Base-by-base conservation (phyloP, 2,329 filamentous ascomycete species). In the Graphilbum fragrans region DNA sequence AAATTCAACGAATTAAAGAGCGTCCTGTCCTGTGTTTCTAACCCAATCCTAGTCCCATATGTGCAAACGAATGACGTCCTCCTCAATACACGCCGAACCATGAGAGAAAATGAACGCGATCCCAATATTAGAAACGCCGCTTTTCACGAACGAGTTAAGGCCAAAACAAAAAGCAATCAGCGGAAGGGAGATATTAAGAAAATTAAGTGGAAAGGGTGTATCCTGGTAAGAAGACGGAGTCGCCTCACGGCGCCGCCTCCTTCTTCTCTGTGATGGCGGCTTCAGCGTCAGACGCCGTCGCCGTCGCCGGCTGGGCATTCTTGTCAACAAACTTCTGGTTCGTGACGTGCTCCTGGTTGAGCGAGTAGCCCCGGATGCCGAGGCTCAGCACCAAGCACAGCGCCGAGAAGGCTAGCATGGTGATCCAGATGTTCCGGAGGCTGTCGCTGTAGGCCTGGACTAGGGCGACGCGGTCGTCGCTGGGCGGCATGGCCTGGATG, bases 401-500 rank as follows among this genome's bases (percentile, higher is more conserved):
- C 1, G 56, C 68, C 2, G 64, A 61, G 29, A 78, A 59, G 1
- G 58, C 73, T 23, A 67, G 62, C 53, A 72, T 65, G 25, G 74
- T 64, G 29, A 66, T 63, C 63, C 67, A 77, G 17, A 78, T 67
- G 35, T 67, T 66, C 43, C 60, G 63, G 50, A 78, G 52, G 35
- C 68, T 69, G 47, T 70, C 66, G 3, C 67, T 68, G 51, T 77
- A 78, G 11, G 66, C 43, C 20, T 32, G 2, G 35, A 46, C 20
- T 20, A 51, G 39, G 59, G 58, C 50, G 66, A 64, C 41, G 20
- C 35, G 72, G 55, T 39, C 63, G 64, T 8, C 54, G 56, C 4
- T 20, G 19, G 39, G 12, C 3, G 63, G 59, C 64, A 77, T 70
- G 1, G 49, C 47, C 48, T 69, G 65, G 51, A 79, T 71, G 38